phyloP scores from a whole-genome alignment of 371 early-diverging fungal genomes.

The Nosema muscidifuracis region DNA sequence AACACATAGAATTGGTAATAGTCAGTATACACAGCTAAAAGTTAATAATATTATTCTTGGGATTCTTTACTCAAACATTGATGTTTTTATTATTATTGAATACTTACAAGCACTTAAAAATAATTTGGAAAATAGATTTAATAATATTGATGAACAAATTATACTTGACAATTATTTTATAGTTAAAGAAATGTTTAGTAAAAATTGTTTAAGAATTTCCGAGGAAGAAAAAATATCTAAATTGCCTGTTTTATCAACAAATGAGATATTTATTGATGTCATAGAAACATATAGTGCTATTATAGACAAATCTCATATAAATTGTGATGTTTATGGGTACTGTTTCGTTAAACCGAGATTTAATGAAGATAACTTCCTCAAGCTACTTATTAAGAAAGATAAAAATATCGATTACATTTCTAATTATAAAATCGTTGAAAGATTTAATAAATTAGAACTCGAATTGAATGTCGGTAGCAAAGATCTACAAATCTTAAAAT shows the following conservation, averaged over 20 bases:
- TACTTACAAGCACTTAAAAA: background rate
- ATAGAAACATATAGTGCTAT: conserved; percentile 8
- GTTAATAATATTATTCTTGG: conserved; percentile 19
- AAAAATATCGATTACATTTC: conserved; percentile 1
- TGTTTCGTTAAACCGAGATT: conserved; percentile 15
- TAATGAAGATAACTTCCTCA: background rate
- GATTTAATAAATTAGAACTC: conserved; percentile 9
- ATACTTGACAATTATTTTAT: conserved; percentile 24
- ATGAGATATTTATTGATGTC: conserved; percentile 29
- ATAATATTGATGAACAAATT: background rate
- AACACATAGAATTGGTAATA: background rate
- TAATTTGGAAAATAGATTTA: conserved; percentile 4
- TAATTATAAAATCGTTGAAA: conserved; percentile 4
- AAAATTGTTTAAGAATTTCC: background rate
- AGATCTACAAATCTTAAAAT: conserved; percentile 1
- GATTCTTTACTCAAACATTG: conserved; percentile 9
- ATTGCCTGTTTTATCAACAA: conserved; percentile 5
- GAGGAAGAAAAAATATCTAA: background rate
- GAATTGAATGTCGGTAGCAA: background rate
- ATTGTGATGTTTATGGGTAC: background rate
- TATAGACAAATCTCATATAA: background rate
- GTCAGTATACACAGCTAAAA: background rate
- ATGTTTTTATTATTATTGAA: background rate
- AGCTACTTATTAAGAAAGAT: conserved; percentile 1
- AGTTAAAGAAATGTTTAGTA: conserved; percentile 4